A percentile compares a stretch with the other conserved stretches of the same genome.
phyloP scores from a whole-genome alignment of 1,139 yeast genomes.

The Hansenula lynferdii region DNA sequence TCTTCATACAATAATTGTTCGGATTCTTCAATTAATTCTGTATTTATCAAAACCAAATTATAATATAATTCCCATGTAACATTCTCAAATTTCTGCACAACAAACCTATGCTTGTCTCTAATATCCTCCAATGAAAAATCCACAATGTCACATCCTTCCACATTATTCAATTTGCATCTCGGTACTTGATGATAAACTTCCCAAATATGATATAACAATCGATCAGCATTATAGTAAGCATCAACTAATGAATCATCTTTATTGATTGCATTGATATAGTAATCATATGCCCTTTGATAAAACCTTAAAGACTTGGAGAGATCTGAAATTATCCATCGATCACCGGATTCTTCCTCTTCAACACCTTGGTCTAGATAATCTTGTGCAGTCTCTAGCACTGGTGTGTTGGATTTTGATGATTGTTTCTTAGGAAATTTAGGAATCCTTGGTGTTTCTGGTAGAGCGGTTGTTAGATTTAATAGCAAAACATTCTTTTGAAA shows the following conservation, averaged over 20 bases:
- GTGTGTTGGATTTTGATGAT: conserved; percentile 6
- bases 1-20: conserved; percentile 6
- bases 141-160: conserved; percentile 33
- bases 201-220: conserved; percentile 44
- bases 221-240: conserved; percentile 39
- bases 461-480: background rate
- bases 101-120: conserved; percentile 29
- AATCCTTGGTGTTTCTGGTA: conserved; percentile 9
- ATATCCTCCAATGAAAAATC: conserved; percentile 24
- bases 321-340: conserved; percentile 52
- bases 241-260: conserved; percentile 13
- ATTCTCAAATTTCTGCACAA: conserved; percentile 8
- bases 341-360: conserved; percentile 51
- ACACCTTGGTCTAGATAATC: conserved; percentile 46
- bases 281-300: conserved; percentile 41
- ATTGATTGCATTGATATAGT: conserved; percentile 31
- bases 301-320: conserved; percentile 46
- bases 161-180: conserved; percentile 26
- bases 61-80: conserved; percentile 37
- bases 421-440: conserved; percentile 6
- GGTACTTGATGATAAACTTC: conserved; percentile 35
- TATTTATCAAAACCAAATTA: conserved; percentile 41
- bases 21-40: conserved; percentile 38
- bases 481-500: too few species aligned
- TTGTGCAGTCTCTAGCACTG: conserved; percentile 28